Percentiles rank a stretch among this genome's conserved stretches.
Evolutionary conservation across 2,329 filamentous ascomycete genomes (phyloP).

Genomic region (Fusarium sterilihyphosum): DNA sequence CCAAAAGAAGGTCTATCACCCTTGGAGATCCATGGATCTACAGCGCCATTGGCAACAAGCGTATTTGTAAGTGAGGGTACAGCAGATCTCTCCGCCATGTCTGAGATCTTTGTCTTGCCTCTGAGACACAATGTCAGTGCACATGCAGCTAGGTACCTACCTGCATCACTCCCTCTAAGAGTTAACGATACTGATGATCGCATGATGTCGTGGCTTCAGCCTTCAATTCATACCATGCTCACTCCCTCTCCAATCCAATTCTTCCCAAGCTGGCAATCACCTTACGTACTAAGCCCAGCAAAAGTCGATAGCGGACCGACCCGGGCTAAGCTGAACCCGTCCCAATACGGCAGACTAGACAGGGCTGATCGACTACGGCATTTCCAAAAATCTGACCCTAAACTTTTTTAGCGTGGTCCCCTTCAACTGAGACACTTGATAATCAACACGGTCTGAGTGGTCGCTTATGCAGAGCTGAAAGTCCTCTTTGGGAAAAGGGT

Average conservation of each 20-base stretch:
- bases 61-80: neutral
- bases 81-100: neutral
- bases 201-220: neutral
- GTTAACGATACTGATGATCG: neutral
- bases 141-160: neutral
- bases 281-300: neutral
- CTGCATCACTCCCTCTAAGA: neutral
- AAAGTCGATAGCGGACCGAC: constrained; percentile 7
- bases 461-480: constrained; percentile 22
- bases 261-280: neutral
- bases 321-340: neutral
- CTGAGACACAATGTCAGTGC: neutral
- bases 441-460: constrained; percentile 9
- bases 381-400: neutral
- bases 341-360: neutral
- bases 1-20: neutral
- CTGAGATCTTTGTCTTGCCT: constrained; percentile 1
- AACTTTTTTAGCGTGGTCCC: neutral
- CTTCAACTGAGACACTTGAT: constrained; percentile 25
- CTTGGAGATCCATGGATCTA: neutral
- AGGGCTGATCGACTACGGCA: neutral
- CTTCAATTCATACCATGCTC: neutral
- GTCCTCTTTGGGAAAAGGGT: constrained; percentile 21
- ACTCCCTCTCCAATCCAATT: neutral
- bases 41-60: neutral